phyloP scores from a whole-genome alignment of 768 basidiomycete genomes.

The Cyclocybe aegerita region DNA sequence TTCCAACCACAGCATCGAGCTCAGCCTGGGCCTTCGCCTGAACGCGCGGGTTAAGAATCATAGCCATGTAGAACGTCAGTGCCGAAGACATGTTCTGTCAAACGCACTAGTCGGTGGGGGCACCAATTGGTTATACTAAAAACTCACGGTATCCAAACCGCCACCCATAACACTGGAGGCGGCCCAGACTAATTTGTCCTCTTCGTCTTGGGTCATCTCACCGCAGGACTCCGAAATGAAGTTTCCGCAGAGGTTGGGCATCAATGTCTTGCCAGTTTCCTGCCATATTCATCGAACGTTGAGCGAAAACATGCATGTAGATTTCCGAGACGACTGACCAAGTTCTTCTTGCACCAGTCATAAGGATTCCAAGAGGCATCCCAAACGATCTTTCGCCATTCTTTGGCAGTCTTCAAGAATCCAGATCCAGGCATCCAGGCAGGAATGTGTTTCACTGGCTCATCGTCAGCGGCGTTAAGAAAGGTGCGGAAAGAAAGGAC shows the following conservation, averaged over 20 bases:
- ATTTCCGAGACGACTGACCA: constrained; percentile 33
- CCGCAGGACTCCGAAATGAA: constrained; percentile 22
- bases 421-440: constrained; percentile 56
- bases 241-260: constrained; percentile 38
- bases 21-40: too few species aligned
- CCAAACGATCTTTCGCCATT: constrained; percentile 32
- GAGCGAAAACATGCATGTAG: not conserved
- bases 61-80: too few species aligned
- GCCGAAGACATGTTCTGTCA: constrained; percentile 32
- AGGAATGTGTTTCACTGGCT: constrained; percentile 46
- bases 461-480: not conserved
- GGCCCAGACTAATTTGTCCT: constrained; percentile 40
- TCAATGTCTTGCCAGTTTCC: constrained; percentile 39
- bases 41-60: too few species aligned
- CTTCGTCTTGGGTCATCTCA: constrained; percentile 32
- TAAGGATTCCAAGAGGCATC: constrained; percentile 34
- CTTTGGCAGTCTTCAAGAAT: constrained; percentile 44
- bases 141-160: constrained; percentile 18
- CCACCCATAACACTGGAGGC: constrained; percentile 18
- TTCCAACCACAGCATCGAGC: constrained; percentile 18
- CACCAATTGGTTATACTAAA: not conserved
- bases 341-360: constrained; percentile 41
- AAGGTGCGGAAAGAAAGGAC: constrained; percentile 3
- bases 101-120: constrained; percentile 36
- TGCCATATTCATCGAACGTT: constrained; percentile 10